Conservation (phyloP, 2,329 filamentous ascomycete species). For the Fusarium nisikadoi region DNA sequence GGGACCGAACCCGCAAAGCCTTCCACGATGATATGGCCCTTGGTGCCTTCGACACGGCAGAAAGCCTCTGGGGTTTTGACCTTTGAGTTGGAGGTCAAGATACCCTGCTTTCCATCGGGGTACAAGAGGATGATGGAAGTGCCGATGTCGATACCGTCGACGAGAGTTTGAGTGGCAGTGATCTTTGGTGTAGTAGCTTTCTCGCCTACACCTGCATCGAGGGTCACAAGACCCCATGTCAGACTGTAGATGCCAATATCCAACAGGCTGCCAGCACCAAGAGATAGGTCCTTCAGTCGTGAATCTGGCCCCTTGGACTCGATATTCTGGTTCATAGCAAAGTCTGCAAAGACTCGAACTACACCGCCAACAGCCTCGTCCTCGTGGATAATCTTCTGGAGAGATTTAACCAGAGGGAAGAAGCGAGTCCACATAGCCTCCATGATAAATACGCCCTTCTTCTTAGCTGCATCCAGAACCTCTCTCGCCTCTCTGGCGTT, state of each 20-base stretch:
- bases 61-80: conserved; percentile 43
- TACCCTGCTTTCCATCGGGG: conserved; percentile 52
- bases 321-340: conserved; percentile 52
- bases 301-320: conserved; percentile 45
- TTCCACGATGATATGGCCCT: conserved; percentile 52
- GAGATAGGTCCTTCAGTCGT: conserved; percentile 50
- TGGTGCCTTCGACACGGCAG: conserved; percentile 54
- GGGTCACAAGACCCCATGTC: conserved; percentile 52
- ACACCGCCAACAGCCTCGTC: conserved; percentile 54
- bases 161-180: conserved; percentile 50
- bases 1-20: conserved; percentile 49
- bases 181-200: conserved; percentile 48
- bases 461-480: conserved; percentile 53
- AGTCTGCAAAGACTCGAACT: conserved; percentile 53
- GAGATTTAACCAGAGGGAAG: conserved; percentile 50
- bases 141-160: conserved; percentile 48
- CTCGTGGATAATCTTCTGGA: conserved; percentile 51
- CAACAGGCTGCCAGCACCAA: conserved; percentile 56
- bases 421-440: conserved; percentile 60
- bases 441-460: conserved; percentile 55
- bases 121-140: conserved; percentile 55
- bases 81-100: conserved; percentile 53
- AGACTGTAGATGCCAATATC: conserved; percentile 58
- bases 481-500: conserved; percentile 53
- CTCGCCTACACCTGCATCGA: conserved; percentile 46